A percentile compares a stretch with the other conserved stretches of the same genome.
These are phyloP conservation scores for Alopecurus myosuroides DNA, from an alignment of 176 grass and related monocot genomes.

Conservation along the genomic window DNA sequence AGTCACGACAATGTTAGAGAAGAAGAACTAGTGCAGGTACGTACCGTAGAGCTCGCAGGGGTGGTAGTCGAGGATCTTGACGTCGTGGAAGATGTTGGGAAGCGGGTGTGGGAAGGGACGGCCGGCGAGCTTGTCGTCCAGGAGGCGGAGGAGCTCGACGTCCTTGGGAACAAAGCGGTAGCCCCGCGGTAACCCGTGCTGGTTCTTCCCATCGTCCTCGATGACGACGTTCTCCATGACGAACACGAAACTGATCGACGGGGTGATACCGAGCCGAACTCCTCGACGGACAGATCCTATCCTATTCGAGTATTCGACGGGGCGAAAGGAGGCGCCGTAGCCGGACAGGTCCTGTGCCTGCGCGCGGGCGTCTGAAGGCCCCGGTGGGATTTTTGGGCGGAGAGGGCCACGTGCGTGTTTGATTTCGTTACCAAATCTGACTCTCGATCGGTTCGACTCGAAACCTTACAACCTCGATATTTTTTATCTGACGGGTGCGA, in stretches of 20 bases:
- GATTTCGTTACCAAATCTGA: neutral
- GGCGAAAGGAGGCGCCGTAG: neutral
- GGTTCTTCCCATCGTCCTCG: neutral
- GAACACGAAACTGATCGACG: neutral
- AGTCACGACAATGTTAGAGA: neutral
- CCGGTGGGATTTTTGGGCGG: neutral
- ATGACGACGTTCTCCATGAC: neutral
- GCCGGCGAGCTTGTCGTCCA: neutral
- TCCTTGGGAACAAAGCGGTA: neutral
- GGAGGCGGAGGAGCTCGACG: neutral
- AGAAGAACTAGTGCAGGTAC: neutral
- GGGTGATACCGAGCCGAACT: neutral
- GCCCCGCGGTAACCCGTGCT: conserved; percentile 19
- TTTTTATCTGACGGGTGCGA: too few species aligned
- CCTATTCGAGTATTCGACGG: too few species aligned
- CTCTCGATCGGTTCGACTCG: neutral
- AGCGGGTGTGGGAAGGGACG: neutral
- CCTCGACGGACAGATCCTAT: neutral
- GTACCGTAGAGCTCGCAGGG: conserved; percentile 25
- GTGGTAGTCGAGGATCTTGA: conserved; percentile 17
- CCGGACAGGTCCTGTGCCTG: too few species aligned
- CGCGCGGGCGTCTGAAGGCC: neutral
- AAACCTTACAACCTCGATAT: too few species aligned
- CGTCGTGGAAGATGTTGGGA: neutral
- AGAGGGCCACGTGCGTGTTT: neutral